phyloP scores from a whole-genome alignment of 345 rosid species.

The Hirschfeldia incana region DNA sequence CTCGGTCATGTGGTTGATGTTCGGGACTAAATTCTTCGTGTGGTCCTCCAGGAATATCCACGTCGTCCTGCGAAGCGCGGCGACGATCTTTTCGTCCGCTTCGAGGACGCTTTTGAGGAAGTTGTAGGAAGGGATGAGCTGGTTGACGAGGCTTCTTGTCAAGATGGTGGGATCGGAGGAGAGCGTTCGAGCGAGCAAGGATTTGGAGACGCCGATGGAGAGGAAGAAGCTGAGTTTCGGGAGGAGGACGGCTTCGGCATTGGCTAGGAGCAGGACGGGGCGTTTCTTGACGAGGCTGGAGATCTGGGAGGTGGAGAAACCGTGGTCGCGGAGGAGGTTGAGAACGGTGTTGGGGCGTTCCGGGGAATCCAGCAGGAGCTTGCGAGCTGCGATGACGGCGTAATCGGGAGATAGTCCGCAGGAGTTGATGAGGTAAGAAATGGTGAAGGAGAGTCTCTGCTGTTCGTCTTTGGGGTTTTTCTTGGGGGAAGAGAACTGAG shows the following conservation, averaged over 20 bases:
- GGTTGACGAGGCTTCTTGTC: slow-evolving; percentile 41
- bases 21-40: slow-evolving; percentile 48
- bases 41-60: slow-evolving; percentile 51
- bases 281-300: slow-evolving; percentile 41
- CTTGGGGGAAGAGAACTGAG: slow-evolving; percentile 13
- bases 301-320: slow-evolving; percentile 44
- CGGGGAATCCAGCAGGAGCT: slow-evolving; percentile 34
- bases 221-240: slow-evolving; percentile 48
- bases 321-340: slow-evolving; percentile 39
- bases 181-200: slow-evolving; percentile 36
- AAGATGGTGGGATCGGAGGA: slow-evolving; percentile 41
- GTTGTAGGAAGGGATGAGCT: slow-evolving; percentile 44
- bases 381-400: slow-evolving; percentile 36
- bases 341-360: slow-evolving; percentile 45
- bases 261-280: slow-evolving; percentile 39
- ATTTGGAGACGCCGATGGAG: slow-evolving; percentile 42
- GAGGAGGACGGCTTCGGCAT: slow-evolving; percentile 38
- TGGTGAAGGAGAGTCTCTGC: slow-evolving; percentile 35
- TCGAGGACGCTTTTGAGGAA: slow-evolving; percentile 43
- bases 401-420: slow-evolving; percentile 50
- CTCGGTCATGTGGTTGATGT: slow-evolving; percentile 40
- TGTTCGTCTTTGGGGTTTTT: slow-evolving; percentile 12
- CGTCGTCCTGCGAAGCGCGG: slow-evolving; percentile 39
- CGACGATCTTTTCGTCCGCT: slow-evolving; percentile 39
- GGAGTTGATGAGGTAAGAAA: slow-evolving; percentile 42